Evolutionary conservation across 495 filamentous ascomycete genomes (phyloP).

Genomic region (Aspergillus panamensis): DNA sequence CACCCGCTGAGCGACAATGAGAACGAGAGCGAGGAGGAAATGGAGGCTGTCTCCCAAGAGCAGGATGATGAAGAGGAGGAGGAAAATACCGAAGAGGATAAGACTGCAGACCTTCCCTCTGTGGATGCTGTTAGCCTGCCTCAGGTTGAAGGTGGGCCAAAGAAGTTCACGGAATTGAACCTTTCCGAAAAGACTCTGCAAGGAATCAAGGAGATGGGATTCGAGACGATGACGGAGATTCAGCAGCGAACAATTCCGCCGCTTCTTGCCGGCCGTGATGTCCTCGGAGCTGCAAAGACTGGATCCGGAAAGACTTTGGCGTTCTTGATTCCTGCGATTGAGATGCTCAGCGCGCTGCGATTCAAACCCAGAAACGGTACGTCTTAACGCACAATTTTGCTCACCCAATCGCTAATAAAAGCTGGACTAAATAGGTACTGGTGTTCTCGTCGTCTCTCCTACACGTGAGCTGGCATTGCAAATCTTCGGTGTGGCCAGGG

Average conservation of each 20-base stretch:
- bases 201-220: conserved; percentile 87
- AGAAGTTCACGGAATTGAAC: conserved; percentile 75
- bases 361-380: conserved; percentile 77
- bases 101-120: conserved; percentile 47
- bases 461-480: conserved; percentile 86
- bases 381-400: not conserved
- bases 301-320: conserved; percentile 94
- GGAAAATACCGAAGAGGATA: conserved; percentile 20
- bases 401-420: conserved; percentile 1
- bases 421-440: conserved; percentile 54
- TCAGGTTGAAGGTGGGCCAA: conserved; percentile 47
- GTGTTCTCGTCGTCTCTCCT: conserved; percentile 70
- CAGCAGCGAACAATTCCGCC: conserved; percentile 86
- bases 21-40: conserved; percentile 27
- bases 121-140: conserved; percentile 54
- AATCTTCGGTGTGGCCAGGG: conserved; percentile 92
- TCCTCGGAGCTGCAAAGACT: conserved; percentile 95
- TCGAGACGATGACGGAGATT: conserved; percentile 94
- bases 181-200: conserved; percentile 83
- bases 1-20: conserved; percentile 34
- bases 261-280: conserved; percentile 83
- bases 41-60: conserved; percentile 22
- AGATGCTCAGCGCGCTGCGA: conserved; percentile 85
- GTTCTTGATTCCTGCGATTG: conserved; percentile 90
- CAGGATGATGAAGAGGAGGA: conserved; percentile 26